Conservation (phyloP, 163 green algal genomes). For the Scenedesmus sp. region DNA sequence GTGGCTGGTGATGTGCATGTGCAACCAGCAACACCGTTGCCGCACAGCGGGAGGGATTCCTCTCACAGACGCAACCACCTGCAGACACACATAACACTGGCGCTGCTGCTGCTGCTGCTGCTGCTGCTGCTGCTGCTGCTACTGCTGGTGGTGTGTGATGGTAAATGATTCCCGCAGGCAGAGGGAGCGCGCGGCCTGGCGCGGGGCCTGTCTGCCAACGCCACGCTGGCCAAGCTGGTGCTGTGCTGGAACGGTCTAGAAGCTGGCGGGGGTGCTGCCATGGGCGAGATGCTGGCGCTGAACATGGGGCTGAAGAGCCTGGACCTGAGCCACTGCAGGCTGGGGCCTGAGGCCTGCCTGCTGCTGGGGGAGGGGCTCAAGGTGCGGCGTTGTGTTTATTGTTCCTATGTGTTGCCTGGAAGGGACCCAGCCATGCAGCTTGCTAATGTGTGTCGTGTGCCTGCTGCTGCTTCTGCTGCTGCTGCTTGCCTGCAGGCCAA, state of each 20-base stretch:
- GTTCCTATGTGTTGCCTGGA: too few species aligned
- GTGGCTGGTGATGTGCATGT: not conserved
- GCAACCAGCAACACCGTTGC: not conserved
- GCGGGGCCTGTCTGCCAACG: conserved; percentile 64
- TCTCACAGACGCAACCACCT: not conserved
- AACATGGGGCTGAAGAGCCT: conserved; percentile 66
- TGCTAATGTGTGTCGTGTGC: not conserved
- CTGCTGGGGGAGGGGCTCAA: conserved; percentile 69
- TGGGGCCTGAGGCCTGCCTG: conserved; percentile 68
- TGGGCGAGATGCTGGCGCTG: conserved; percentile 63
- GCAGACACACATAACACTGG: not conserved
- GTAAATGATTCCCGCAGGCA: conserved; percentile 46
- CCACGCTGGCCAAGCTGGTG: conserved; percentile 58
- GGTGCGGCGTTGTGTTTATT: conserved; percentile 5
- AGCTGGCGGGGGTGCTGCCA: conserved; percentile 48
- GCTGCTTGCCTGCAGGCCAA: not conserved
- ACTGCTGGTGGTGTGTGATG: not conserved
- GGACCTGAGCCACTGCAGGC: conserved; percentile 74
- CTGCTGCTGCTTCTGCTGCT: not conserved
- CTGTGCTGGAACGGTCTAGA: conserved; percentile 72
- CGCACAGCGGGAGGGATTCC: not conserved
- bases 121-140: not conserved
- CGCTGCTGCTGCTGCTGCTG: not conserved
- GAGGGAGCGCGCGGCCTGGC: conserved; percentile 61
- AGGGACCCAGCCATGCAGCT: not conserved